A percentile compares a stretch with the other conserved stretches of the same genome.
Evolutionary conservation across 2,329 filamentous ascomycete genomes (phyloP).

Genomic region (Aureobasidium sp.): DNA sequence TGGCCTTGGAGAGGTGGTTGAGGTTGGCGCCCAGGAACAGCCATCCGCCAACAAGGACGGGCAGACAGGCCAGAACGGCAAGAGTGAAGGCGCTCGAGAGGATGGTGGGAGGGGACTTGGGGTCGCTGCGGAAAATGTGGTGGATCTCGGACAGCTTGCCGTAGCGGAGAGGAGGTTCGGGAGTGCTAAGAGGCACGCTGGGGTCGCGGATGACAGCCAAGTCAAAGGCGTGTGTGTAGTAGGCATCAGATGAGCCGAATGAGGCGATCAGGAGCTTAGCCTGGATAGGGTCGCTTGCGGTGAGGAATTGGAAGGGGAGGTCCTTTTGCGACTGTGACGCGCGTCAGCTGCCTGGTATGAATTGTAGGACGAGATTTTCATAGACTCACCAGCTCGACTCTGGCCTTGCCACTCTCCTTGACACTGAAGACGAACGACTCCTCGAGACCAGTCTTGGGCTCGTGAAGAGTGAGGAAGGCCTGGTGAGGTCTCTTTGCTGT

Average conservation of each 20-base stretch:
- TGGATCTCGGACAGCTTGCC: slow-evolving; percentile 77
- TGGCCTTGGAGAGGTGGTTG: slow-evolving; percentile 66
- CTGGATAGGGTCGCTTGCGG: slow-evolving; percentile 58
- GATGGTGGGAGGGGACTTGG: slow-evolving; percentile 71
- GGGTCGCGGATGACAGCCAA: slow-evolving; percentile 60
- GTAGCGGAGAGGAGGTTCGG: slow-evolving; percentile 70
- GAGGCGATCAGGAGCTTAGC: slow-evolving; percentile 82
- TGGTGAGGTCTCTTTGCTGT: slow-evolving; percentile 84
- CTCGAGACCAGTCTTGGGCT: slow-evolving; percentile 69
- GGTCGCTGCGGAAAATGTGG: slow-evolving; percentile 79
- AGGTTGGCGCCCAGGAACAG: slow-evolving; percentile 73
- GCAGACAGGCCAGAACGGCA: slow-evolving; percentile 66
- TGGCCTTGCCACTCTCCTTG: slow-evolving; percentile 82
- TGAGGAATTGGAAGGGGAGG: slow-evolving; percentile 74
- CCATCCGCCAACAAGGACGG: slow-evolving; percentile 69
- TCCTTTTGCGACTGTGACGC: slow-evolving; percentile 70
- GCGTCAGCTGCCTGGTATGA: slow-evolving; percentile 24
- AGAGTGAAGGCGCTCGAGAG: slow-evolving; percentile 72
- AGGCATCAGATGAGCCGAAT: slow-evolving; percentile 66
- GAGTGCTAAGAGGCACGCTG: slow-evolving; percentile 51
- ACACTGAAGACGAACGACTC: slow-evolving; percentile 76
- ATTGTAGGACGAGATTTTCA: not conserved
- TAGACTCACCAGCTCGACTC: slow-evolving; percentile 67
- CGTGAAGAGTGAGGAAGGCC: slow-evolving; percentile 78
- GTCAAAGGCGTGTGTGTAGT: slow-evolving; percentile 65